Percentiles rank a stretch among this genome's conserved stretches.
phyloP scores from a whole-genome alignment of 73 alveolate genomes.

The Paramecium sexaurelia region DNA sequence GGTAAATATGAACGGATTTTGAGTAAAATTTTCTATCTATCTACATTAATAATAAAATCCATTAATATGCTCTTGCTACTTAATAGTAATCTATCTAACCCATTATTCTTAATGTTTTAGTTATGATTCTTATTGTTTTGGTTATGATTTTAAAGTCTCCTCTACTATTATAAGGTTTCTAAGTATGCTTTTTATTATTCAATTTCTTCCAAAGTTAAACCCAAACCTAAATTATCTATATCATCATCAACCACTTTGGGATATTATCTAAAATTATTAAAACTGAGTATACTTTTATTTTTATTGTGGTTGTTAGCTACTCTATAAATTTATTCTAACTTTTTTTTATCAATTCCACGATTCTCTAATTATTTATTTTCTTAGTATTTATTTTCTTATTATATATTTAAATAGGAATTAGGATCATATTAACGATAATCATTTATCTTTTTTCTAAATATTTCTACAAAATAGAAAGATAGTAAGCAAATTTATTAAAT shows the following conservation, averaged over 20 bases:
- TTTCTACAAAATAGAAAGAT: neutral
- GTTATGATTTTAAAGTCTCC: neutral
- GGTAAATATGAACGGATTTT: neutral
- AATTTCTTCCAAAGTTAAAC: neutral
- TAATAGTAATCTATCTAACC: neutral
- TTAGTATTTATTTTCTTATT: neutral
- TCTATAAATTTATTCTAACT: neutral
- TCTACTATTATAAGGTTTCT: neutral
- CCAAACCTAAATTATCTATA: neutral
- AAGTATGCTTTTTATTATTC: neutral
- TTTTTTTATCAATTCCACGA: neutral
- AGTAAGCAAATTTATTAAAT: neutral
- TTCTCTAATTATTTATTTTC: neutral
- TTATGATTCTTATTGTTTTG: neutral
- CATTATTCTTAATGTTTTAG: neutral
- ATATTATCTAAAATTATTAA: neutral
- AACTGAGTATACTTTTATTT: neutral
- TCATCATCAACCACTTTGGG: neutral
- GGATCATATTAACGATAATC: neutral
- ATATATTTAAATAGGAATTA: neutral
- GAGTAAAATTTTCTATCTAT: neutral
- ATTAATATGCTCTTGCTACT: neutral
- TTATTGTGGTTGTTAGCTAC: neutral
- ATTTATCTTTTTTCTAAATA: neutral
- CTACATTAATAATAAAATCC: neutral